phyloP scores from a whole-genome alignment of 345 rosid species.

The Murraya paniculata region DNA sequence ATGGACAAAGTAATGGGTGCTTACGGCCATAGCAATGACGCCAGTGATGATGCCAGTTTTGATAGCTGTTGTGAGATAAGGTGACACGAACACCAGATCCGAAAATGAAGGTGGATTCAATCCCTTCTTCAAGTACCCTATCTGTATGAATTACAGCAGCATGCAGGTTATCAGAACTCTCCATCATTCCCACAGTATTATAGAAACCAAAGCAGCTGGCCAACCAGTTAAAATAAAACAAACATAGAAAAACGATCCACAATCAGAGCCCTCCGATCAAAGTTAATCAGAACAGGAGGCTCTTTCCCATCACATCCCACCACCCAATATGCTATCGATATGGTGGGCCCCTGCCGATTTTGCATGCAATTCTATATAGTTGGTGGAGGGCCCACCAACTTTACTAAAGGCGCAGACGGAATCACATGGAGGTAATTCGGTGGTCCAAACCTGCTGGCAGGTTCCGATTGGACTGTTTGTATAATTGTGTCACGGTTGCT shows the following conservation, averaged over 20 bases:
- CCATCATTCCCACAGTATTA: not conserved
- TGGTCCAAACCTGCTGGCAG: not conserved
- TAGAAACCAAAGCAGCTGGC: no score
- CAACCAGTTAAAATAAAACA: not conserved
- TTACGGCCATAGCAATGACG: slow-evolving; percentile 80
- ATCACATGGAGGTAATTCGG: not conserved
- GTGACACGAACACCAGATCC: slow-evolving; percentile 51
- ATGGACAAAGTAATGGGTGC: not conserved
- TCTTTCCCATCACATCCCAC: no score
- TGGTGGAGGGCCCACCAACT: not conserved
- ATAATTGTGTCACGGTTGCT: not conserved
- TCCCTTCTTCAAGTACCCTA: slow-evolving; percentile 79
- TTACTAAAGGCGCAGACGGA: not conserved
- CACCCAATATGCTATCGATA: no score
- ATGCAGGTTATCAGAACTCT: slow-evolving; percentile 11
- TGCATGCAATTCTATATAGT: not conserved
- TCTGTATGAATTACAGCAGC: slow-evolving; percentile 34
- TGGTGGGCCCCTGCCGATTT: not conserved
- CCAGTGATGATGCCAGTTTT: slow-evolving; percentile 83
- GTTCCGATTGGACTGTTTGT: not conserved
- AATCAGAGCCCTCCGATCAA: not conserved
- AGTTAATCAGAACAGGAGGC: not conserved
- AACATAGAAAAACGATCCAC: not conserved
- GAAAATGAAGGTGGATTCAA: slow-evolving; percentile 71
- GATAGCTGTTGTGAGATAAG: slow-evolving; percentile 50